Base-by-base conservation (phyloP, 2,329 filamentous ascomycete species). In the Elsinoe ampelina region DNA sequence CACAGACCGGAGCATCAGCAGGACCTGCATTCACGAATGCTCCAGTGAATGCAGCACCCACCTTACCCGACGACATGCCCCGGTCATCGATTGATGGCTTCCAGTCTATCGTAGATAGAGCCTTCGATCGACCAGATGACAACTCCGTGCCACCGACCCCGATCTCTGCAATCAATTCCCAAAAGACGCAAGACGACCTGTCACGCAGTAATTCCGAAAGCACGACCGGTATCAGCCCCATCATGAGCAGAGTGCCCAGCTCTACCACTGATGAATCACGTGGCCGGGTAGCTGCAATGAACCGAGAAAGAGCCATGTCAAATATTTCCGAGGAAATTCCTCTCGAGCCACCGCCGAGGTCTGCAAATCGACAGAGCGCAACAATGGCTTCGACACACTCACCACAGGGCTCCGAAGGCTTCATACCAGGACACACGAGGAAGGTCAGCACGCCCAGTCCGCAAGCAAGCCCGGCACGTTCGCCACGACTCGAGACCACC, bases 201-300 rank as follows among this genome's bases (percentile, higher is more conserved):
- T 73, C 70, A 35, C 73, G 83, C 59, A 83, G 80, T 55, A 80
- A 84, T 61, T 85, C 82, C 58, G 78, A 78, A 59, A 83, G 81
- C 60, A 85, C 83, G 7, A 76, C 78, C 50, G 75, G 75, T 26
- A 82, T 86, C 60, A 85, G 82, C 64, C 84, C 84, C 1, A 86
- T 86, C 55, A 84, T 86, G 67, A 79, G 75, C 61, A 72, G 74
- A 54, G 77, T 75, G n/a, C 75, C 78, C 5, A 77, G 77, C 58
- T 69, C 70, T 48, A 71, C 68, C 8, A 64, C 66, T 43, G 61
- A 71, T 39, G 64, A 70, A 58, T 65, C 70, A 51, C 72, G 62
- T 67, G 67, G 62, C 19, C 72, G 73, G 36, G 73, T 72, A 39
- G 65, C 64, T 61, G 68, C 58, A 61, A 38, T 39, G 34, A 34